These are phyloP conservation scores for Globisporangium middletonii DNA, from an alignment of 352 stramenopile species.

Conservation along the genomic window DNA sequence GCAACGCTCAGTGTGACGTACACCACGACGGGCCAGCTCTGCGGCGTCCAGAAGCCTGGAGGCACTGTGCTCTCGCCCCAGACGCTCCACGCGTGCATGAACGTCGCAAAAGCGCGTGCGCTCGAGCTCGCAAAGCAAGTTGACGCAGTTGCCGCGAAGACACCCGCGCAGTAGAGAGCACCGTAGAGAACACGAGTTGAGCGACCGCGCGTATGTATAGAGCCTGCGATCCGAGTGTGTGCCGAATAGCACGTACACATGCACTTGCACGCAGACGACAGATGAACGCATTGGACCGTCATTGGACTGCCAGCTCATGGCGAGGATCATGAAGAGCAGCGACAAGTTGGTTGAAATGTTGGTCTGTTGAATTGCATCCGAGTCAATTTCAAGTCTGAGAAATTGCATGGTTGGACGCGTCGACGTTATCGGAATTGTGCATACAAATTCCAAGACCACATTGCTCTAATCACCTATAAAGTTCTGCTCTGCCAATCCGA, in stretches of 20 bases:
- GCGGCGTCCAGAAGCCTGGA: conserved; percentile 67
- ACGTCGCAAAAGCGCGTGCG: conserved; percentile 39
- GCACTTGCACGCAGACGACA: background rate
- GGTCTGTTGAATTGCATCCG: too few relatives aligned
- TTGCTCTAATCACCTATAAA: too few relatives aligned
- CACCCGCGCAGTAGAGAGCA: background rate
- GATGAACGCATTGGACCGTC: background rate
- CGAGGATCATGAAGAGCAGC: too few relatives aligned
- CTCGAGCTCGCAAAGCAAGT: conserved; percentile 34
- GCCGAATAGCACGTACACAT: background rate
- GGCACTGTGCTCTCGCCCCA: conserved; percentile 34
- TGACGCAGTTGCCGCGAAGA: conserved; percentile 7
- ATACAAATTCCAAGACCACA: too few relatives aligned
- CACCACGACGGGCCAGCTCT: conserved; percentile 55
- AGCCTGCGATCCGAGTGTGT: background rate
- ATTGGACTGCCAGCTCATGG: background rate
- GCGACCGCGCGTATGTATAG: background rate
- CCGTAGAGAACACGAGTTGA: background rate
- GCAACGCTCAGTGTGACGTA: conserved; percentile 62
- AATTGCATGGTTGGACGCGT: too few relatives aligned
- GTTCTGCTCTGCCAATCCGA: too few relatives aligned
- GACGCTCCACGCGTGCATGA: conserved; percentile 63
- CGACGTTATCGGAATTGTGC: too few relatives aligned
- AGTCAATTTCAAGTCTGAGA: too few relatives aligned
- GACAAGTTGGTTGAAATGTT: too few relatives aligned